These are phyloP conservation scores for Dalbergia cultrata DNA, from an alignment of 306 rosid species.

Conservation along the genomic window DNA sequence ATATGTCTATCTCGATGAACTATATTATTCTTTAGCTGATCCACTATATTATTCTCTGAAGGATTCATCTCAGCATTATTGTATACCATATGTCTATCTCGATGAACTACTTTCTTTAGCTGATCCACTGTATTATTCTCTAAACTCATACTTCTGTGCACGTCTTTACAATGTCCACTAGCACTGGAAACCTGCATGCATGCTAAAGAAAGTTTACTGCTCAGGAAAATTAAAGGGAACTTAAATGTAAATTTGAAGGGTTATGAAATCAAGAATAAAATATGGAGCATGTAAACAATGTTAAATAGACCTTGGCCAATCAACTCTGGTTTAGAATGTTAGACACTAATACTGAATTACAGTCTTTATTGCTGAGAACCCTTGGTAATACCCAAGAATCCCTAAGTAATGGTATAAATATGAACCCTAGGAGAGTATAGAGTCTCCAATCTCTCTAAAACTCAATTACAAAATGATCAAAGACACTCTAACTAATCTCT, in stretches of 20 bases:
- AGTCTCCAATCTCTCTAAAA: too few species aligned
- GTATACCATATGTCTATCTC: slow-evolving; percentile 37
- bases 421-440: too few species aligned
- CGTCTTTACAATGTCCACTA: slow-evolving; percentile 55
- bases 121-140: slow-evolving; percentile 48
- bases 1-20: slow-evolving; percentile 44
- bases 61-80: slow-evolving; percentile 47
- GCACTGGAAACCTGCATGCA: slow-evolving; percentile 65
- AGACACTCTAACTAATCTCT: too few species aligned
- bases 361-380: too few species aligned
- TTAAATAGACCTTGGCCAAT: slow-evolving; percentile 22
- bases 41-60: slow-evolving; percentile 46
- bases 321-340: slow-evolving; percentile 15
- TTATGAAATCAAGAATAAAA: slow-evolving; percentile 33
- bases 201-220: slow-evolving; percentile 72
- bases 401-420: too few species aligned
- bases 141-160: slow-evolving; percentile 49
- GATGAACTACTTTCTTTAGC: slow-evolving; percentile 47
- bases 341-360: too few species aligned
- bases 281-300: slow-evolving; percentile 32
- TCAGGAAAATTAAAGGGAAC: slow-evolving; percentile 50
- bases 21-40: slow-evolving; percentile 48
- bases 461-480: too few species aligned
- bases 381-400: too few species aligned
- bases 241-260: slow-evolving; percentile 18